Evolutionary conservation across 345 rosid species (phyloP).

Genomic region (Brassica cretica): DNA sequence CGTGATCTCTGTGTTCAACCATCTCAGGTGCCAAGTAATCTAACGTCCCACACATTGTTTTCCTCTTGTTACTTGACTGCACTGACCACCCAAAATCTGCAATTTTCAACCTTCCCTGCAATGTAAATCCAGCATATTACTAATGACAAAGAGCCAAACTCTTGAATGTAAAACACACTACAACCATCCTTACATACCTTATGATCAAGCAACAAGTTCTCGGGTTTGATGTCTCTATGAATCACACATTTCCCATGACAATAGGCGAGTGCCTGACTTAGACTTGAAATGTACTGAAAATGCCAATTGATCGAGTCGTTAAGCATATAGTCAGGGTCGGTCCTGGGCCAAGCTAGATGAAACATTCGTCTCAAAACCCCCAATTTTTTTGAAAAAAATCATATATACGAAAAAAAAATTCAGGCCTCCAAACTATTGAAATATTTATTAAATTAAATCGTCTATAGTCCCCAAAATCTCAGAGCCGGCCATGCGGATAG

Average conservation of each 20-base stretch:
- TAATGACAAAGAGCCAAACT: not conserved
- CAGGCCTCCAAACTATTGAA: no score
- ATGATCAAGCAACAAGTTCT: conserved; percentile 92
- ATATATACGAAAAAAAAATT: no score
- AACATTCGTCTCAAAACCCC: no score
- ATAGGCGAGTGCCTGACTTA: conserved; percentile 78
- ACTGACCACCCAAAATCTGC: conserved; percentile 99
- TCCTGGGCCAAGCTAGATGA: no score
- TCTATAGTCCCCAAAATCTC: no score
- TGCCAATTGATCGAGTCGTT: not conserved
- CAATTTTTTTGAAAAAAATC: no score
- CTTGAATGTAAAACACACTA: not conserved
- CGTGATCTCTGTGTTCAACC: conserved; percentile 91
- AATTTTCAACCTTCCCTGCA: conserved; percentile 85
- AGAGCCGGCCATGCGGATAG: not conserved
- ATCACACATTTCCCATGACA: conserved; percentile 92
- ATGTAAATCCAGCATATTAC: not conserved
- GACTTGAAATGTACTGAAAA: conserved; percentile 82
- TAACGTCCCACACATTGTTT: conserved; percentile 94
- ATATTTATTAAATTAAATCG: no score
- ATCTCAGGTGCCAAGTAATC: conserved; percentile 97
- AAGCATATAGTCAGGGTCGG: not conserved
- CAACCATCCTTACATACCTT: conserved; percentile 53
- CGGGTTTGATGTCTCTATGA: conserved; percentile 97
- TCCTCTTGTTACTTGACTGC: conserved; percentile 88